A percentile compares a stretch with the other conserved stretches of the same genome.
Conservation (phyloP, 352 stramenopile genomes). For the Pythium brachiatum region DNA sequence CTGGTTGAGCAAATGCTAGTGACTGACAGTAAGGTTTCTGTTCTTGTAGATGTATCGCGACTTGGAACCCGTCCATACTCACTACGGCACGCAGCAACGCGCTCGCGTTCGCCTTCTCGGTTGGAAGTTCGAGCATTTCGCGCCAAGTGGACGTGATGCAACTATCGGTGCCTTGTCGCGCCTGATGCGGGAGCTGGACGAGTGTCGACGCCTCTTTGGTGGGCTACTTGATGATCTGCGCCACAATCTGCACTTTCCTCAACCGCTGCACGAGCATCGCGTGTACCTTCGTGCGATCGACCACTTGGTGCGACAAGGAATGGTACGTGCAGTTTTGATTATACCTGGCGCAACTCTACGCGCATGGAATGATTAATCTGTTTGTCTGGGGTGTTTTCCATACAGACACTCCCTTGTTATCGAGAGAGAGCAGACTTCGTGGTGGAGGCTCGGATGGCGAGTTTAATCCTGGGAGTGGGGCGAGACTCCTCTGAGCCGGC, state of each 20-base stretch:
- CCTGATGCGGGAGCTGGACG: slow-evolving; percentile 34
- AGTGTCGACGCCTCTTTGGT: slow-evolving; percentile 44
- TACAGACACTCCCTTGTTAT: not conserved
- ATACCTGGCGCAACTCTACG: no score
- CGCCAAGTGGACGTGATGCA: slow-evolving; percentile 38
- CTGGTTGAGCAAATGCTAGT: not conserved
- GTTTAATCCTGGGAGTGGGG: slow-evolving; percentile 4
- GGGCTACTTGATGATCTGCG: slow-evolving; percentile 43
- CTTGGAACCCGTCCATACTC: not conserved
- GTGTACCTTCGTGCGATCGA: slow-evolving; percentile 13
- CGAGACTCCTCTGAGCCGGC: not conserved
- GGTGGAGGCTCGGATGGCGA: slow-evolving; percentile 6
- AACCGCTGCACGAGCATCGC: slow-evolving; percentile 2
- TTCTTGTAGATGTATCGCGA: slow-evolving; percentile 50
- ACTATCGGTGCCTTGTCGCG: slow-evolving; percentile 44
- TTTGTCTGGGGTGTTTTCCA: not conserved
- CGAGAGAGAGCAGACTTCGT: not conserved
- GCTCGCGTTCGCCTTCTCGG: slow-evolving; percentile 21
- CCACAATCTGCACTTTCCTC: slow-evolving; percentile 40
- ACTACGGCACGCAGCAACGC: slow-evolving; percentile 8
- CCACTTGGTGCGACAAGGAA: slow-evolving; percentile 11
- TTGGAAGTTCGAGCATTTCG: slow-evolving; percentile 13
- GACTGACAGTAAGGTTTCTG: slow-evolving; percentile 1
- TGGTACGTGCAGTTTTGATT: slow-evolving; percentile 9
- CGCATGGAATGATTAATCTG: not conserved